Percentiles rank a stretch among this genome's conserved stretches.
Evolutionary conservation across 257 asterid genomes (phyloP).

Genomic region (Penstemon eatonii): DNA sequence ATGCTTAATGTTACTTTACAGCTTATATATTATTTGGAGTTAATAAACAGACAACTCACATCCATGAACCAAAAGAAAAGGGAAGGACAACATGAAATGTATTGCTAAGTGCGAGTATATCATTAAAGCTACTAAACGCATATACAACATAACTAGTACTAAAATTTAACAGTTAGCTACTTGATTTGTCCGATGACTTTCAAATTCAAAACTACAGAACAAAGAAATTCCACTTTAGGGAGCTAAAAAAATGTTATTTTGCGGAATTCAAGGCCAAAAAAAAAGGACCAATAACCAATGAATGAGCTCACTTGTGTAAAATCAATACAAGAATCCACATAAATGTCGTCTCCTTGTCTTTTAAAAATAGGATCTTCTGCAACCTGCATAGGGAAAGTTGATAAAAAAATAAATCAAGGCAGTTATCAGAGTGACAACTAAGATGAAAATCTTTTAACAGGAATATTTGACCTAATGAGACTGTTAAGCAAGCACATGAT

Average conservation of each 20-base stretch:
- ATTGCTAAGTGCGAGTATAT: not conserved
- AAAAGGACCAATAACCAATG: not conserved
- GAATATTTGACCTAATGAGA: slow-evolving; percentile 7
- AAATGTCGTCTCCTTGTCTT: slow-evolving; percentile 83
- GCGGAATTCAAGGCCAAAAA: slow-evolving; percentile 10
- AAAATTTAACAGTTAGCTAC: slow-evolving; percentile 1
- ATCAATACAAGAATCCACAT: slow-evolving; percentile 71
- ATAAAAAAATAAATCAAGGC: not conserved
- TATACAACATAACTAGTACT: slow-evolving; percentile 1
- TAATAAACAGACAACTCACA: not conserved
- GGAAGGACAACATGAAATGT: too few species aligned
- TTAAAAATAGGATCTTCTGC: slow-evolving; percentile 67
- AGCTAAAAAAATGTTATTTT: not conserved
- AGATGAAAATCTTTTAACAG: slow-evolving; percentile 15
- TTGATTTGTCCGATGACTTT: not conserved
- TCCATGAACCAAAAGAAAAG: not conserved
- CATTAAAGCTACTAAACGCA: not conserved
- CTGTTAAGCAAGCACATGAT: not conserved
- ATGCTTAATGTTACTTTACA: not conserved
- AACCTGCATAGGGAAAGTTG: slow-evolving; percentile 50
- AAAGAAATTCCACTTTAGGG: not conserved
- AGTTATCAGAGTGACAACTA: slow-evolving; percentile 5
- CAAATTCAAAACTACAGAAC: not conserved
- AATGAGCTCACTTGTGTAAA: slow-evolving; percentile 69
- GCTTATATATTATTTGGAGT: not conserved